phyloP scores from a whole-genome alignment of 2,329 filamentous ascomycete genomes.

The Calonectria hawksworthii region DNA sequence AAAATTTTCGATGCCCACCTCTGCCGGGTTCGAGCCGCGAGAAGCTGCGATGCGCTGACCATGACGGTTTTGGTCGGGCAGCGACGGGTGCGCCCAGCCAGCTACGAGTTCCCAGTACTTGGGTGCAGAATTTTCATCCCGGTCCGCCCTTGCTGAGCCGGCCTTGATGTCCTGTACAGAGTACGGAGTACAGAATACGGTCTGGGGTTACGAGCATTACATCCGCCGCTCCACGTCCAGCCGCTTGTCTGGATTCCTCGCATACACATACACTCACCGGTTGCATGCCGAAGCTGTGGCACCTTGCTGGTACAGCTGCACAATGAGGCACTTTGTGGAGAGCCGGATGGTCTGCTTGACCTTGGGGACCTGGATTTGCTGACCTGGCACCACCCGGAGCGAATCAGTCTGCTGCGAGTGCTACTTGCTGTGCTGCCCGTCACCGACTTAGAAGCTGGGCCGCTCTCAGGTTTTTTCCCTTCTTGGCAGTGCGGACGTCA shows the following conservation, averaged over 20 bases:
- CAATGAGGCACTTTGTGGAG: background rate
- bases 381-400: slow-evolving; percentile 25
- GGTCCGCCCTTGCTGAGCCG: background rate
- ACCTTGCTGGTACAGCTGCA: background rate
- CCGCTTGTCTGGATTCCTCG: background rate
- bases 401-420: slow-evolving; percentile 20
- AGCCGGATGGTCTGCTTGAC: background rate
- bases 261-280: slow-evolving; percentile 1
- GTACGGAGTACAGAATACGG: background rate
- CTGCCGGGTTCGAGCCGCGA: slow-evolving; percentile 30
- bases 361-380: slow-evolving; percentile 9
- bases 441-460: slow-evolving; percentile 10
- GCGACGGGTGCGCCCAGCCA: slow-evolving; percentile 30
- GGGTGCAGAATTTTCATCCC: background rate
- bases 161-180: slow-evolving; percentile 8
- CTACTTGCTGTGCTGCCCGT: slow-evolving; percentile 15
- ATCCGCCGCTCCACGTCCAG: background rate
- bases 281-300: background rate
- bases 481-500: slow-evolving; percentile 28
- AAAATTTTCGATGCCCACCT: slow-evolving; percentile 45
- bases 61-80: slow-evolving; percentile 36
- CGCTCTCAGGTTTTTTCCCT: slow-evolving; percentile 24
- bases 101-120: slow-evolving; percentile 22
- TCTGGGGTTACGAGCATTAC: background rate
- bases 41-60: slow-evolving; percentile 38